These are phyloP conservation scores for Didymella exigua DNA, from an alignment of 2,329 filamentous ascomycete genomes.

Conservation along the genomic window DNA sequence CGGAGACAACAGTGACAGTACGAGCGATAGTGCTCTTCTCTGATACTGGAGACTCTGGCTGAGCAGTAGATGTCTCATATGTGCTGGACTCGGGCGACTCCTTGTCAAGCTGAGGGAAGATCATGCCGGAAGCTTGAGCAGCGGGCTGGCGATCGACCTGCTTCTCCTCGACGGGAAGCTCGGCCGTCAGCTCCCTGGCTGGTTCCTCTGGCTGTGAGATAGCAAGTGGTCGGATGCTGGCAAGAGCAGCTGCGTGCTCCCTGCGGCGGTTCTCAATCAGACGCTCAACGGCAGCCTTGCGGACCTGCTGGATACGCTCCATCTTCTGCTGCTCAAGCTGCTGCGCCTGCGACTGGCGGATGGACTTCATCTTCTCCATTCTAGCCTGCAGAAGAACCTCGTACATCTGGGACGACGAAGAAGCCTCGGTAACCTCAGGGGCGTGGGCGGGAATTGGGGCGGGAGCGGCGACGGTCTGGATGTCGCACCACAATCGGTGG, in stretches of 20 bases:
- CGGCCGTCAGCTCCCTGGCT: conserved; percentile 28
- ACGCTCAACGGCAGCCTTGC: conserved; percentile 44
- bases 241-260: conserved; percentile 40
- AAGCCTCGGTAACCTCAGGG: conserved; percentile 21
- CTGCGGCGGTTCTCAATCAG: conserved; percentile 40
- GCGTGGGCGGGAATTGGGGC: conserved; percentile 9
- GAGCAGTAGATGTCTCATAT: conserved; percentile 59
- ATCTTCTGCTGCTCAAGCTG: conserved; percentile 35
- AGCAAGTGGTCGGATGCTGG: conserved; percentile 33
- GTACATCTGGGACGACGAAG: conserved; percentile 25
- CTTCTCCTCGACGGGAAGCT: conserved; percentile 46
- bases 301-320: conserved; percentile 42
- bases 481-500: conserved; percentile 93
- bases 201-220: conserved; percentile 26
- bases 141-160: conserved; percentile 20
- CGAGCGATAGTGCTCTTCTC: conserved; percentile 40
- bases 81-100: conserved; percentile 84
- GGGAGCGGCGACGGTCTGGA: conserved; percentile 63
- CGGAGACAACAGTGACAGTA: conserved; percentile 46
- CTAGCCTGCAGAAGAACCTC: conserved; percentile 35
- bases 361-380: conserved; percentile 30
- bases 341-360: conserved; percentile 26
- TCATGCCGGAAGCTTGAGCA: conserved; percentile 67
- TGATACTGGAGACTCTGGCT: conserved; percentile 30
- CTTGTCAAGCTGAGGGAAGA: conserved; percentile 95